Conservation (phyloP, 192 early-diverging fungal genomes). For the Linderina pennispora region DNA sequence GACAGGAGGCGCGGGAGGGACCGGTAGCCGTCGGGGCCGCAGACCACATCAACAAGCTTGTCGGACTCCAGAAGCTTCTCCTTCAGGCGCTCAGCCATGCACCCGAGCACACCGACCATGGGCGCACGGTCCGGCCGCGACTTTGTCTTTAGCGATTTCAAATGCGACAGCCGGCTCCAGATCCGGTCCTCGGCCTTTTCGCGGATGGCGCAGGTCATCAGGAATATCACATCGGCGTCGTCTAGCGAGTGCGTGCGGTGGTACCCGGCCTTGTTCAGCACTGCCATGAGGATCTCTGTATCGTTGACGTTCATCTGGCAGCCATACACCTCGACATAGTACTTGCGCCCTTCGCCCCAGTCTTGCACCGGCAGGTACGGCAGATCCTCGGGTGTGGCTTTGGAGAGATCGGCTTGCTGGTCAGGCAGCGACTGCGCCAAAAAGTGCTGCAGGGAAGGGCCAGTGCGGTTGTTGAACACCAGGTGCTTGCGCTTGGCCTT, state of each 20-base stretch:
- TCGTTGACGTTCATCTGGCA: conserved; percentile 83
- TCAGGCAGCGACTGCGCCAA: conserved; percentile 25
- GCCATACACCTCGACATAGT: conserved; percentile 73
- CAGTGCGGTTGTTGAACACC: conserved; percentile 42
- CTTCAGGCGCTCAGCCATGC: conserved; percentile 75
- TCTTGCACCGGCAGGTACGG: conserved; percentile 41
- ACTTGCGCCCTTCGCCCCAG: conserved; percentile 58
- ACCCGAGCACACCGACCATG: conserved; percentile 69
- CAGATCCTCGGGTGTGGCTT: conserved; percentile 21
- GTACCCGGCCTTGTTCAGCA: conserved; percentile 64
- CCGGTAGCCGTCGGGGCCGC: conserved; percentile 71
- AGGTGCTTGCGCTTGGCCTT: conserved; percentile 16
- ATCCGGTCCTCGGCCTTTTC: conserved; percentile 72
- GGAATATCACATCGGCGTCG: conserved; percentile 62
- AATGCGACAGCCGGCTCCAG: conserved; percentile 57
- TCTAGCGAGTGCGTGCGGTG: conserved; percentile 48
- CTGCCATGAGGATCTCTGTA: conserved; percentile 70
- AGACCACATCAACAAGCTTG: conserved; percentile 68
- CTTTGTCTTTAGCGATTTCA: conserved; percentile 55
- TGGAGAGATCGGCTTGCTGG: background rate
- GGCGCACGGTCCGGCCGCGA: conserved; percentile 50
- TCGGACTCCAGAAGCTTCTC: conserved; percentile 62
- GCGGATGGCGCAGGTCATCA: conserved; percentile 74
- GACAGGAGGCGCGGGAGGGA: conserved; percentile 68
- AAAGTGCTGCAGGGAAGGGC: conserved; percentile 45